Evolutionary conservation across 2,329 filamentous ascomycete species (phyloP).

Genomic region (Aspergillus oerlinghausenensis): DNA sequence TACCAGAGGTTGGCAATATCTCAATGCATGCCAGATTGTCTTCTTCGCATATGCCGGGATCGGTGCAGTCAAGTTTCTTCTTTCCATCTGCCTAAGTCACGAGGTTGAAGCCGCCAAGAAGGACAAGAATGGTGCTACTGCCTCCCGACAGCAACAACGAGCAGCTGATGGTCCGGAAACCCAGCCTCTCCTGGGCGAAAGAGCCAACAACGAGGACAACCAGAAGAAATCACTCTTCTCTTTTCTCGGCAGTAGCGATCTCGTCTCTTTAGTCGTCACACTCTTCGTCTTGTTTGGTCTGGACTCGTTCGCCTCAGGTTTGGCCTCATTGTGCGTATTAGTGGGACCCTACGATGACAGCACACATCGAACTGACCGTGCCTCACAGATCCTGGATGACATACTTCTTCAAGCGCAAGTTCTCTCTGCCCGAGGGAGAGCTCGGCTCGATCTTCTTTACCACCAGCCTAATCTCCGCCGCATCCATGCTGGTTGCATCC

Average conservation of each 20-base stretch:
- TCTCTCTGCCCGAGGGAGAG: slow-evolving; percentile 48
- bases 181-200: slow-evolving; percentile 28
- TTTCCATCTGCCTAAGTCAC: slow-evolving; percentile 48
- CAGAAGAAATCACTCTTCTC: slow-evolving; percentile 45
- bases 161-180: slow-evolving; percentile 30
- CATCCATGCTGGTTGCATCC: slow-evolving; percentile 48
- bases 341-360: slow-evolving; percentile 24
- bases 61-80: slow-evolving; percentile 53
- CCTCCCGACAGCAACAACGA: slow-evolving; percentile 10
- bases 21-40: slow-evolving; percentile 51
- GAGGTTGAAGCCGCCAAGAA: slow-evolving; percentile 42
- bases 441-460: slow-evolving; percentile 53
- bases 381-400: slow-evolving; percentile 45
- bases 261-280: slow-evolving; percentile 35
- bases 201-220: slow-evolving; percentile 9
- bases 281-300: slow-evolving; percentile 65
- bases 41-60: slow-evolving; percentile 56
- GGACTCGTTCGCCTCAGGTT: slow-evolving; percentile 66
- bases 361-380: slow-evolving; percentile 14
- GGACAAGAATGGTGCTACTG: slow-evolving; percentile 10
- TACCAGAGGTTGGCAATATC: slow-evolving; percentile 40
- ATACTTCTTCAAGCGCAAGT: slow-evolving; percentile 55
- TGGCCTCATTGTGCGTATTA: slow-evolving; percentile 56
- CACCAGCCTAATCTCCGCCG: slow-evolving; percentile 39
- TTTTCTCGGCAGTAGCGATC: slow-evolving; percentile 49